These are phyloP conservation scores for Cynanchum wilfordii DNA, from an alignment of 257 asterid species.

Conservation along the genomic window DNA sequence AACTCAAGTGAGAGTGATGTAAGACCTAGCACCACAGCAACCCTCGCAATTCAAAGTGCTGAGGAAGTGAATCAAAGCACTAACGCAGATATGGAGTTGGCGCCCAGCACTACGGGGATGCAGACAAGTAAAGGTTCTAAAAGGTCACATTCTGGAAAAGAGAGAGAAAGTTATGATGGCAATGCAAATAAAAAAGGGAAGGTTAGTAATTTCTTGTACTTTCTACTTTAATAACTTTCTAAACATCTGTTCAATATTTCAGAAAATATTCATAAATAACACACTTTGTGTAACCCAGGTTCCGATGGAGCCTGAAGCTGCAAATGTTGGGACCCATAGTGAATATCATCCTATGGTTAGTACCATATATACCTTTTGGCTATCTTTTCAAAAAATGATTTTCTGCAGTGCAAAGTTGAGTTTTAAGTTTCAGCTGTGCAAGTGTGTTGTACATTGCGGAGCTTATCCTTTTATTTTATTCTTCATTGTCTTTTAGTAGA, in stretches of 20 bases:
- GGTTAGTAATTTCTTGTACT: constrained; percentile 37
- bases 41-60: constrained; percentile 38
- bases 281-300: constrained; percentile 39
- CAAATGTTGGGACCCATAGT: constrained; percentile 47
- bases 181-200: constrained; percentile 61
- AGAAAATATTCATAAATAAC: constrained; percentile 8
- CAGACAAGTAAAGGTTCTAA: constrained; percentile 43
- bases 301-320: constrained; percentile 47
- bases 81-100: constrained; percentile 32
- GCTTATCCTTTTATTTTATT: background rate
- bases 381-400: constrained; percentile 5
- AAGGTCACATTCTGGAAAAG: constrained; percentile 61
- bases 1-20: constrained; percentile 33
- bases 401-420: background rate
- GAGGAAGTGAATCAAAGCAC: constrained; percentile 32
- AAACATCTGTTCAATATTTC: constrained; percentile 7
- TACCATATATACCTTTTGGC: constrained; percentile 22
- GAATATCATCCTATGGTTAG: constrained; percentile 62
- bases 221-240: background rate
- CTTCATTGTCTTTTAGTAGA: background rate
- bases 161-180: constrained; percentile 35
- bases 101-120: constrained; percentile 25
- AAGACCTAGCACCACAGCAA: constrained; percentile 34
- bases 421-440: background rate
- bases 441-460: constrained; percentile 1